Conservation (phyloP, 768 basidiomycete genomes). For the Grammothele lineata region DNA sequence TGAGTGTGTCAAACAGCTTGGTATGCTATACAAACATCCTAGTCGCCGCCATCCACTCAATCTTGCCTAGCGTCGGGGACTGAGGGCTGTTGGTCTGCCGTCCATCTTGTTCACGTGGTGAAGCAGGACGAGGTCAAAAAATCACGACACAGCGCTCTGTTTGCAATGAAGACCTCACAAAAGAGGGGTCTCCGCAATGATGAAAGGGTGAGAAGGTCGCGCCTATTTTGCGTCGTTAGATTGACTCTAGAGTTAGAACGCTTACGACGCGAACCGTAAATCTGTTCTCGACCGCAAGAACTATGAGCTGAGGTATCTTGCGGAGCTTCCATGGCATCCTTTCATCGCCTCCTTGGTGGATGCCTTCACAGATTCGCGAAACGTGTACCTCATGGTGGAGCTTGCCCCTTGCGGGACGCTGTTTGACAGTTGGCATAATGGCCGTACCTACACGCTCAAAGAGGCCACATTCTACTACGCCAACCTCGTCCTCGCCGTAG, state of each 20-base stretch:
- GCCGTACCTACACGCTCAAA: constrained; percentile 28
- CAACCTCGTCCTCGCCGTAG: constrained; percentile 47
- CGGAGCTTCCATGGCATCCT: constrained; percentile 46
- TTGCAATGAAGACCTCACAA: constrained; percentile 43
- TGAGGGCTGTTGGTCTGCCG: too few relatives aligned
- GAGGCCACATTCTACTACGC: constrained; percentile 48
- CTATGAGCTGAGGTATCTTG: constrained; percentile 39
- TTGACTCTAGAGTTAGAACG: constrained; percentile 4
- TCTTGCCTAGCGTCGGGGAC: too few relatives aligned
- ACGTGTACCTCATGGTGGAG: constrained; percentile 51
- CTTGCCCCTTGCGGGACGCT: constrained; percentile 43
- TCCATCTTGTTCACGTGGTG: too few relatives aligned
- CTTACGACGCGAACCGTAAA: not conserved
- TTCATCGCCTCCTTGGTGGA: constrained; percentile 46
- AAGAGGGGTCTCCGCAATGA: constrained; percentile 31
- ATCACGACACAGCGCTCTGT: constrained; percentile 30
- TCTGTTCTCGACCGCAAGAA: constrained; percentile 17
- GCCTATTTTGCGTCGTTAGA: not conserved
- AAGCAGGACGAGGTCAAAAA: too few relatives aligned
- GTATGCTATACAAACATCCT: too few relatives aligned
- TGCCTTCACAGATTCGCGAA: constrained; percentile 41
- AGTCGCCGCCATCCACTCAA: too few relatives aligned
- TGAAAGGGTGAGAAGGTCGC: constrained; percentile 25
- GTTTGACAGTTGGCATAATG: constrained; percentile 29
- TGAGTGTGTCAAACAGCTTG: not conserved